Evolutionary conservation across 176 grass and related monocot genomes (phyloP), one percentile per base, ranked within the genome.

Genomic region (Juncus inflexus): DNA sequence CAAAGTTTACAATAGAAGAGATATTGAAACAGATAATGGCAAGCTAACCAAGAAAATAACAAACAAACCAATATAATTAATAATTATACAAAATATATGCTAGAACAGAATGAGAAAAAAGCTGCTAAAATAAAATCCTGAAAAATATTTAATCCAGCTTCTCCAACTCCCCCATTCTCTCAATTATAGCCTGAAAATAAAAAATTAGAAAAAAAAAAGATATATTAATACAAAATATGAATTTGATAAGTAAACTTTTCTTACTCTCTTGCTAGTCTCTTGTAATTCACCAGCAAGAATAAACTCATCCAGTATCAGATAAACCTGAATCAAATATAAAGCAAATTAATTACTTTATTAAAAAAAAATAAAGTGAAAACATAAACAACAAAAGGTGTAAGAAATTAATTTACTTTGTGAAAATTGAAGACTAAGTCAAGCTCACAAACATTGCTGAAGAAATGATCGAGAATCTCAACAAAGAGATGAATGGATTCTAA

Each of bases 401-500:
- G 52, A 64, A 60, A 13, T 35, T 12, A 15, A 28, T 43, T 50
- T 64, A 95, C 91, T 85, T 99, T 99, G 75, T 99, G 94, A 54
- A 99, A 99, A 67, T 99, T 99, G 71, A 92, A 99, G 16, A 99
- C 94, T 73, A 99, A 81, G 84, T 99, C 94, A 8, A 99, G 83
- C 68, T 99, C 88, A 72, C 94, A 99, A 7, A 99, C 91, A 84
- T 95, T 95, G 86, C 91, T 95, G 76, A 95, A 95, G 73, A 95
- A 95, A 80, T 99, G 94, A 76, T 99, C 94, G 50, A 99, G 74
- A 79, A 99, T 99, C 83, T 99, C 88, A 2, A 99, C 94, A 92
- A 99, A 99, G 52, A 99, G 77, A 78, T 99, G 94, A 75, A 99
- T 99, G 56, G 83, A 92, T 75, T 99, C 88, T 66, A 99, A 88